Evolutionary conservation across 2,329 filamentous ascomycete genomes (phyloP).

Genomic region (Seiridium cupressi): DNA sequence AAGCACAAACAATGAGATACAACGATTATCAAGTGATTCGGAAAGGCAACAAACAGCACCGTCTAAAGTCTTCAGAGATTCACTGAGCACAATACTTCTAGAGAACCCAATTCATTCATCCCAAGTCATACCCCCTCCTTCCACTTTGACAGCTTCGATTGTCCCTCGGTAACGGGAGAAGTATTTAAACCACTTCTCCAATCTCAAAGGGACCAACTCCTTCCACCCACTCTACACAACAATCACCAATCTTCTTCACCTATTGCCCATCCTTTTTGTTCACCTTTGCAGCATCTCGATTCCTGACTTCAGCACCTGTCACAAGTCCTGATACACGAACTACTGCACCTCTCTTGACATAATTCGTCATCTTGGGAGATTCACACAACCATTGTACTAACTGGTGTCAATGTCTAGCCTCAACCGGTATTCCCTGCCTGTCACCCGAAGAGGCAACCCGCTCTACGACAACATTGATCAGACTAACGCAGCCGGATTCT

Average conservation of each 20-base stretch:
- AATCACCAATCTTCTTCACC: not conserved
- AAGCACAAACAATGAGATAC: too few species aligned
- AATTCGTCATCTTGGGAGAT: not conserved
- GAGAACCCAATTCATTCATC: too few species aligned
- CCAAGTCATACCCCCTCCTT: too few species aligned
- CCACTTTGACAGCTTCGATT: not conserved
- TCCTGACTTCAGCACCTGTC: not conserved
- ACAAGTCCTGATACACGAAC: not conserved
- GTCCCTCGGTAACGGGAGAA: not conserved
- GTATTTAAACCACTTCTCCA: not conserved
- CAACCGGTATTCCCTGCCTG: conserved; percentile 93
- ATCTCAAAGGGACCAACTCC: not conserved
- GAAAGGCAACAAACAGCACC: too few species aligned
- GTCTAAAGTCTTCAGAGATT: too few species aligned
- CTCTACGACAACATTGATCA: conserved; percentile 72
- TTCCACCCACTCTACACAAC: not conserved
- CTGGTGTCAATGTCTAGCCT: conserved; percentile 47
- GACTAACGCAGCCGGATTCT: conserved; percentile 80
- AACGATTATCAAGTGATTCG: too few species aligned
- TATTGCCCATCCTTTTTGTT: not conserved
- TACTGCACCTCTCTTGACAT: not conserved
- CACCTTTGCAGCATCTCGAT: not conserved
- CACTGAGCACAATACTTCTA: too few species aligned
- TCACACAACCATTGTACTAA: conserved; percentile 12
- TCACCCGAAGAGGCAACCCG: conserved; percentile 65